phyloP scores from a whole-genome alignment of 1,284 basidiomycete genomes.

The Phellinidium pouzarii region DNA sequence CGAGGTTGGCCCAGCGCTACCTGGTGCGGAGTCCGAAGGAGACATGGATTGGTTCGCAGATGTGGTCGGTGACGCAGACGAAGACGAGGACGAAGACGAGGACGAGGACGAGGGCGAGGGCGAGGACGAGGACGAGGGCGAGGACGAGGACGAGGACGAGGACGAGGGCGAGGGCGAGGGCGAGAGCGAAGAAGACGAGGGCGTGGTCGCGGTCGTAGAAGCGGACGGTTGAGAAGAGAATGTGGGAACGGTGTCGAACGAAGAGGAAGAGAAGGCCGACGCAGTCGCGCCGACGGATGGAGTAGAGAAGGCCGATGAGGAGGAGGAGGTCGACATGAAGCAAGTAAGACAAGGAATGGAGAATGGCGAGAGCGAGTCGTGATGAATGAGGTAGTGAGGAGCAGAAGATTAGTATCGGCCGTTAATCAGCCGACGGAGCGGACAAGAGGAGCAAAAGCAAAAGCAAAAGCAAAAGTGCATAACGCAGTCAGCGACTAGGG shows the following conservation, averaged over 20 bases:
- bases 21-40: not conserved
- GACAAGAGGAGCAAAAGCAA: too few species aligned
- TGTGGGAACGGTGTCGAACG: not conserved
- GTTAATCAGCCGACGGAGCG: not conserved
- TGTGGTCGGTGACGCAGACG: not conserved
- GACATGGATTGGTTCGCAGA: conserved; percentile 10
- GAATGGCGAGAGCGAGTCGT: not conserved
- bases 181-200: conserved; percentile 14
- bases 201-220: too few species aligned
- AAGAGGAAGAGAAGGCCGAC: conserved; percentile 1
- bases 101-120: too few species aligned
- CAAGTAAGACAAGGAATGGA: conserved; percentile 5
- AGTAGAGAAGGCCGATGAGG: not conserved
- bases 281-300: conserved; percentile 7
- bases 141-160: too few species aligned
- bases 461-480: not conserved
- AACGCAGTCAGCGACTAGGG: not conserved
- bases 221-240: conserved; percentile 15
- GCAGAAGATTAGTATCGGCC: not conserved
- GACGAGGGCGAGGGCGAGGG: not conserved
- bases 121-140: too few species aligned
- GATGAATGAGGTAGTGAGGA: not conserved
- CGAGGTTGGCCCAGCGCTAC: not conserved
- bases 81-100: too few species aligned
- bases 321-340: not conserved